Percentiles rank a stretch among this genome's conserved stretches.
These are phyloP conservation scores for Skeletonema costatum DNA, from an alignment of 108 stramenopile genomes.

Conservation along the genomic window DNA sequence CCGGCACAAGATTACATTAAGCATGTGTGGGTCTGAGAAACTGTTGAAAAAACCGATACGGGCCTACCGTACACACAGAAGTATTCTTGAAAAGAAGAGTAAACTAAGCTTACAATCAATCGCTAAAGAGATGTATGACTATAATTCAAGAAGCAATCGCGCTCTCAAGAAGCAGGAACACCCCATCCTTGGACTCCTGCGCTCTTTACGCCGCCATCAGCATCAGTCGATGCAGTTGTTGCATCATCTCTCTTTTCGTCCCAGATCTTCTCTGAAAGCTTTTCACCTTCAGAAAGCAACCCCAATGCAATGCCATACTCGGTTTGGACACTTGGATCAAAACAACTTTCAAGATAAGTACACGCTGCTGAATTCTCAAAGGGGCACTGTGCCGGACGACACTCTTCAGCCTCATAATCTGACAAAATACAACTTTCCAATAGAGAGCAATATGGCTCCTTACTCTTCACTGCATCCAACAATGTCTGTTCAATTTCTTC, in stretches of 20 bases:
- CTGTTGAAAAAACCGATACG: no score
- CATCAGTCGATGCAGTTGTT: not conserved
- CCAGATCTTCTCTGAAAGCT: conserved; percentile 27
- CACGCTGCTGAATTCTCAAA: conserved; percentile 69
- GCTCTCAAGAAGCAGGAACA: conserved; percentile 15
- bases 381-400: conserved; percentile 70
- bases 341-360: conserved; percentile 58
- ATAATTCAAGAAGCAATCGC: not conserved
- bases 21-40: no score
- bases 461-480: conserved; percentile 21
- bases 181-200: conserved; percentile 30
- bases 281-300: conserved; percentile 36
- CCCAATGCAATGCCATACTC: conserved; percentile 56
- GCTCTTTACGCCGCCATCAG: not conserved
- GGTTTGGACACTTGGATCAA: conserved; percentile 32
- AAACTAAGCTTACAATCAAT: not conserved
- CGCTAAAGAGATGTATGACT: not conserved
- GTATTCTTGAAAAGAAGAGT: no score
- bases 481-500: conserved; percentile 54
- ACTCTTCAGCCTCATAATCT: conserved; percentile 47
- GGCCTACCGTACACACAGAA: no score
- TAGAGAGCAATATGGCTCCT: conserved; percentile 71
- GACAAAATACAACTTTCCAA: conserved; percentile 59
- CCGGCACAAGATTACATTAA: no score
- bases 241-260: not conserved